Base-by-base conservation (phyloP, 768 basidiomycete genomes). In the Lentinus tigrinus region DNA sequence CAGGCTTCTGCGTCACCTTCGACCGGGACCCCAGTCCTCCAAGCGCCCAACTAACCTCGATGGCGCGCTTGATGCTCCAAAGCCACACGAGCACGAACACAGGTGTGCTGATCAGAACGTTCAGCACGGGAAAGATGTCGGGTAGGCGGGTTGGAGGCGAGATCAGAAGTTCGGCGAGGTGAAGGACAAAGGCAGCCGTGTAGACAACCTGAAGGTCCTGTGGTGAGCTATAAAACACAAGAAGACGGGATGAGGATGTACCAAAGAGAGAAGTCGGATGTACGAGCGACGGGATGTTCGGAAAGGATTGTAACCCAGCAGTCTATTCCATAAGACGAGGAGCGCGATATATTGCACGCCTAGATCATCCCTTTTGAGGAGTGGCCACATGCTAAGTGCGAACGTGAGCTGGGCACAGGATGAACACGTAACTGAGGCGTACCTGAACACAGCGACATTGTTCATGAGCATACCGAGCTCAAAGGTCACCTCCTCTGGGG, bases 391-490 rank as follows among this genome's bases (percentile, higher is more conserved):
- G 68, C 95, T 95, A 19, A 4, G 2, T 4, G 7, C 5, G 14
- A n/a, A 48, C 17, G 13, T 34, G 34, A 47, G 26, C 51, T 28
- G 42, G 52, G 61, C 9, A 52, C 5, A 23, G 13, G 8, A 34
- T 27, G 13, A 6, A n/a, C 63, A 17, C 62, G 16, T 3, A 19
- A 24, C 36, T 5, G 23, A 39, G 2, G 65, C 83, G 40, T 40
- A 95, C 95, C 93, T 95, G 74, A 96, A 96, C 1, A 89, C 82
- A 6, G 87, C 91, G 6, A 93, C 83, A 61, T 95, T 93, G 67
- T 93, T 93, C 13, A 89, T 80, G 37, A 93, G 71, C 3, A 81
- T 81, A 3, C 88, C 88, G 78, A 89, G 85, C 54, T 84, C 82
- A 75, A 85, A 92, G 1, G 82, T 72, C 28, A 56, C 54, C 39